Base-by-base conservation (phyloP, 2,329 filamentous ascomycete genomes). In the Fonsecaea multimorphosa region DNA sequence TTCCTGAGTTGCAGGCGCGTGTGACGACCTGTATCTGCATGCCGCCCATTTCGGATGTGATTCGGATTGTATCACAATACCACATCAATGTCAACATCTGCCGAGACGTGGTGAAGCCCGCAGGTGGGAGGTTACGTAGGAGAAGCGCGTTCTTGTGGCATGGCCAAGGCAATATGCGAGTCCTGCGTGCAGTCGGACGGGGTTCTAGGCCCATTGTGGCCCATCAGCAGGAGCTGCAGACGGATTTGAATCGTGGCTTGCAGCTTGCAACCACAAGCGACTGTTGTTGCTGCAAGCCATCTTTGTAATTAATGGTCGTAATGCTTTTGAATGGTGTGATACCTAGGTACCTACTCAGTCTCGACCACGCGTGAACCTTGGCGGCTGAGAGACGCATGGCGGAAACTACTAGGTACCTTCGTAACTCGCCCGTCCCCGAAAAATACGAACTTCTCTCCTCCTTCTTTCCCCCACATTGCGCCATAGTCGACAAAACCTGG, bases 171-270 rank as follows among this genome's bases (percentile, higher is more conserved):
- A 27, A 6, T 49, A 49, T 24, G n/a, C 44, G 22, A 24, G 44
- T 49, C n/a, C n/a, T 27, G 19, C 16, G 5, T 49, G 19, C 44
- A 49, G 44, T 49, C 9, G 19, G 19, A 34, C 22, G 22, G 44
- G 9, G 44, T 49, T 49, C 44, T 49, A 49, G 44, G 44, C 44
- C 22, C 44, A 49, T 24, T 5, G 38, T 34, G 11, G 32, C 32
- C 32, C 3, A 31, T 31, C 36, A 40, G 14, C 36, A 16, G 36
- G 36, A 16, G 16, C 36, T 40, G 36, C 16, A 16, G 36, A 16
- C 36, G 36, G 36, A 40, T 40, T 40, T 40, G 36, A 40, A 40
- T 40, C 36, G 36, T 40, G 36, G 36, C 36, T 40, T 40, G 36
- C 14, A 40, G 36, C 5, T 14, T 40, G 36, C 14, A 16, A 40